Evolutionary conservation across 345 rosid genomes (phyloP).

Genomic region (Erucastrum elatum): DNA sequence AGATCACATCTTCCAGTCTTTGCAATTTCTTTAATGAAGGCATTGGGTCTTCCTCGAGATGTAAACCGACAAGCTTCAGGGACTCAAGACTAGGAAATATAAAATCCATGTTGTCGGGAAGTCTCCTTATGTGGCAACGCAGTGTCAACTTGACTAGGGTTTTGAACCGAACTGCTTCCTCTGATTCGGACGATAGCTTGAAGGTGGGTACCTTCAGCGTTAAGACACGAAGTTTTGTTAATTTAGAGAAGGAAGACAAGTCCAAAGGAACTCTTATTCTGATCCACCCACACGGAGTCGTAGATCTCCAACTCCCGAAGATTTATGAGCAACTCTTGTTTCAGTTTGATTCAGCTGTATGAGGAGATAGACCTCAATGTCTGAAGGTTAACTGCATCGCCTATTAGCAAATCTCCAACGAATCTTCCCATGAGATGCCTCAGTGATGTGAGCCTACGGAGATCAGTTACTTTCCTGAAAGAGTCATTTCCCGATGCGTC

Average conservation of each 20-base stretch:
- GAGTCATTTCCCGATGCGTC: not conserved
- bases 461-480: not conserved
- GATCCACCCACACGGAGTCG: not conserved
- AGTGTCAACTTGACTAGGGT: no score
- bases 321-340: conserved; percentile 4
- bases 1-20: not conserved
- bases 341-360: conserved; percentile 19
- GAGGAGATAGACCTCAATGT: conserved; percentile 29
- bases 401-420: not conserved
- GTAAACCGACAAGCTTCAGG: not conserved
- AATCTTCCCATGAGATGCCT: conserved; percentile 17
- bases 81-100: conserved; percentile 14
- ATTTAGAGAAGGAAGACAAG: conserved; percentile 5
- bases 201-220: not conserved
- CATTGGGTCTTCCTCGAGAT: not conserved
- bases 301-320: conserved; percentile 15
- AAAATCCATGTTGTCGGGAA: not conserved
- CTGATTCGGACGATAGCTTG: not conserved
- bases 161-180: not conserved
- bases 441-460: conserved; percentile 8
- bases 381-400: conserved; percentile 1
- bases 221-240: not conserved
- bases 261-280: not conserved
- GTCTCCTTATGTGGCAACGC: no score
- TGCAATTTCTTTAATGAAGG: not conserved